These are phyloP conservation scores for Ophiostoma perfectum DNA, from an alignment of 2,329 filamentous ascomycete genomes.

Conservation along the genomic window DNA sequence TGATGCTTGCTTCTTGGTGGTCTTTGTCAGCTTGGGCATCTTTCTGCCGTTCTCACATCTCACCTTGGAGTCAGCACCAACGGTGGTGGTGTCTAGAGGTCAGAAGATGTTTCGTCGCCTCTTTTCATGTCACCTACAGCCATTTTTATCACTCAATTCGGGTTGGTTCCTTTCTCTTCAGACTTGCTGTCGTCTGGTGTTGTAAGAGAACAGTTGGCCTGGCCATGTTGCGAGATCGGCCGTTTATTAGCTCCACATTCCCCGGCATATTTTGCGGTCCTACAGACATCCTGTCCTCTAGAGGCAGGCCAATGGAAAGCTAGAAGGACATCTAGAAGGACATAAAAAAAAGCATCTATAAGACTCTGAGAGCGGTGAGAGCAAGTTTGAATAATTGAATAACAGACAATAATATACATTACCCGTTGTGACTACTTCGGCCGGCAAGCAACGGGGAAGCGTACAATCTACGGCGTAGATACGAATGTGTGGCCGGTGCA, in stretches of 20 bases:
- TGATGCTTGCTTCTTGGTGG: background rate
- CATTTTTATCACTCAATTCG: background rate
- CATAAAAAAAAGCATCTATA: too few relatives aligned
- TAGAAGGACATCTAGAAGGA: background rate
- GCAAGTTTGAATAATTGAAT: too few relatives aligned
- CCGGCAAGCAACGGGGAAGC: background rate
- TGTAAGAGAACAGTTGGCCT: background rate
- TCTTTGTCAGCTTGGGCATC: background rate
- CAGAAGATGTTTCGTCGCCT: background rate
- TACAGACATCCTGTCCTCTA: background rate
- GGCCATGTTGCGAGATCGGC: background rate
- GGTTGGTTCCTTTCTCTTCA: background rate
- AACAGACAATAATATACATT: too few relatives aligned
- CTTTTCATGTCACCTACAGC: background rate
- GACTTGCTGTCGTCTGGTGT: background rate
- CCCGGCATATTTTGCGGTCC: background rate
- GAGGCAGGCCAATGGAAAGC: background rate
- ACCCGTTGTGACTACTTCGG: background rate
- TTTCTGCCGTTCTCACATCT: background rate
- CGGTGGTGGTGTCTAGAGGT: background rate
- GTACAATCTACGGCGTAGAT: background rate
- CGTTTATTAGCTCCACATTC: background rate
- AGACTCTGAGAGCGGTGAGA: background rate
- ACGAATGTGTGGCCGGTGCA: background rate
- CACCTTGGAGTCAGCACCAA: background rate